These are phyloP conservation scores for Candida orba DNA, from an alignment of 805 yeast genomes.

Conservation along the genomic window DNA sequence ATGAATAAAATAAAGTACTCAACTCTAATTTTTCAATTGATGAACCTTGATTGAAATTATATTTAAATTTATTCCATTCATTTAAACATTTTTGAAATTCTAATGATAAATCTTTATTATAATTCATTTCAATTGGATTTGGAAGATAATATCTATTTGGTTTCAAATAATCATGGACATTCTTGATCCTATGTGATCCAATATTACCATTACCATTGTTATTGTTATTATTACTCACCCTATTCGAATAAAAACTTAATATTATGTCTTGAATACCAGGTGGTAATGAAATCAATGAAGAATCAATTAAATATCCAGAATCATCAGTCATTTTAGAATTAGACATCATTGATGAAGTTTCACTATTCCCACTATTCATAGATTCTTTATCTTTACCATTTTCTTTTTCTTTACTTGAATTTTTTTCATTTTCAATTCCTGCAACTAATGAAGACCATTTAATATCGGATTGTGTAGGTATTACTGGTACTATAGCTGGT, in stretches of 20 bases:
- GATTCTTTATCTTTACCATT: background rate
- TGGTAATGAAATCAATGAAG: slow-evolving; percentile 16
- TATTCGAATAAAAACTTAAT: slow-evolving; percentile 19
- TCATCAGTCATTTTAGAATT: slow-evolving; percentile 9
- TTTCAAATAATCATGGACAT: slow-evolving; percentile 6
- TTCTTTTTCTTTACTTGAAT: background rate
- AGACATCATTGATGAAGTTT: background rate
- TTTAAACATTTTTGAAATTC: slow-evolving; percentile 13
- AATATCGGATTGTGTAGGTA: slow-evolving; percentile 38
- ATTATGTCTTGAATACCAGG: slow-evolving; percentile 28
- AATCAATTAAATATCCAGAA: slow-evolving; percentile 14
- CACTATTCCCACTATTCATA: background rate
- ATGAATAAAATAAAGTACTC: slow-evolving; percentile 64
- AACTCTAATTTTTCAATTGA: slow-evolving; percentile 35
- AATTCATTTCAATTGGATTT: background rate
- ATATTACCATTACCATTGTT: background rate
- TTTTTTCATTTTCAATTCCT: slow-evolving; percentile 1
- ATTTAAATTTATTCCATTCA: slow-evolving; percentile 7
- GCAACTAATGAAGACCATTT: slow-evolving; percentile 39
- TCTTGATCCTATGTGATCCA: slow-evolving; percentile 8
- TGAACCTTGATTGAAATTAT: background rate
- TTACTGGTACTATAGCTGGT: slow-evolving; percentile 48
- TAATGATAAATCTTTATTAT: slow-evolving; percentile 6
- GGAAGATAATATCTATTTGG: slow-evolving; percentile 7
- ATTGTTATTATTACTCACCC: background rate